Evolutionary conservation across 176 grass and related monocot genomes (phyloP).

Genomic region (Microstegium vimineum): DNA sequence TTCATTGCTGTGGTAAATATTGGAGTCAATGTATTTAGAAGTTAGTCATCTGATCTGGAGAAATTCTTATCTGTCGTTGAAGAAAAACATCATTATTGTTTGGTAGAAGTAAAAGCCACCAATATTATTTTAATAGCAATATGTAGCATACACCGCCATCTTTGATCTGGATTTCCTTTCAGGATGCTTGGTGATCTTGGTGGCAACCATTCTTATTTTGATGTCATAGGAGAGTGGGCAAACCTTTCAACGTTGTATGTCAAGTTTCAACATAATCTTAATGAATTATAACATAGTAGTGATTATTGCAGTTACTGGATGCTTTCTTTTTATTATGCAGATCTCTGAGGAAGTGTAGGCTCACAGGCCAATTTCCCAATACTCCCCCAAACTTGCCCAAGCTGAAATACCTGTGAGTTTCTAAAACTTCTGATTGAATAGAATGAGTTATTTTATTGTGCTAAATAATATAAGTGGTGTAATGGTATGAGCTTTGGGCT

Average conservation of each 20-base stretch:
- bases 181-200: constrained; percentile 60
- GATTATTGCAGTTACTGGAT: neutral
- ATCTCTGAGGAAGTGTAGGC: constrained; percentile 38
- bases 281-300: neutral
- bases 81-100: neutral
- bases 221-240: constrained; percentile 30
- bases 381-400: neutral
- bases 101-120: neutral
- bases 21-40: neutral
- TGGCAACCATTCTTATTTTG: neutral
- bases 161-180: neutral
- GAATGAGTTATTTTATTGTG: neutral
- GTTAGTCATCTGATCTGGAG: neutral
- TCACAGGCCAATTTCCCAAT: neutral
- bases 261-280: neutral
- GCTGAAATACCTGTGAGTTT: constrained; percentile 36
- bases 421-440: neutral
- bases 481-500: neutral
- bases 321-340: constrained; percentile 24
- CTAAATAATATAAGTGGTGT: constrained; percentile 8
- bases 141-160: neutral
- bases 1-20: neutral
- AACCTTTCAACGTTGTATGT: constrained; percentile 41
- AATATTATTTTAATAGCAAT: neutral
- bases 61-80: neutral